Conservation (phyloP, 176 grass and related monocot species). For the Lolium multiflorum region DNA sequence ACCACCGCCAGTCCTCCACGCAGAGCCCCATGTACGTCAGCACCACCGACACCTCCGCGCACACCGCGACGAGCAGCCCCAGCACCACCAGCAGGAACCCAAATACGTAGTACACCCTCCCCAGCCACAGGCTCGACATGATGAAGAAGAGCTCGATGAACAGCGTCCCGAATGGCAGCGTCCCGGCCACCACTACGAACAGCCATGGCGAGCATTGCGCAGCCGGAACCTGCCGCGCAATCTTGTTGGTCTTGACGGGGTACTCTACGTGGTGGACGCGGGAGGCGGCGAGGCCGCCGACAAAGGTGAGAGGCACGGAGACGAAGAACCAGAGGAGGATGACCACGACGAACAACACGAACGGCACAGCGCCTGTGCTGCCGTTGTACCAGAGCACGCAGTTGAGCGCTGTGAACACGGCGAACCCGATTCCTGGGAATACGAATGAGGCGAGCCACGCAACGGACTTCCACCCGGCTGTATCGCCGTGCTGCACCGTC, state of each 20-base stretch:
- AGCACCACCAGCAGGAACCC: slow-evolving; percentile 73
- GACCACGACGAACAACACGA: slow-evolving; percentile 48
- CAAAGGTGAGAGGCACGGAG: slow-evolving; percentile 66
- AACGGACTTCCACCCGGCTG: slow-evolving; percentile 54
- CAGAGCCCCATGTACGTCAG: slow-evolving; percentile 69
- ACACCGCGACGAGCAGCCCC: slow-evolving; percentile 60
- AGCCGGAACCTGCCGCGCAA: slow-evolving; percentile 50
- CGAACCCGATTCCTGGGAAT: slow-evolving; percentile 60
- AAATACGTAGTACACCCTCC: slow-evolving; percentile 73
- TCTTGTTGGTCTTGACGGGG: slow-evolving; percentile 60
- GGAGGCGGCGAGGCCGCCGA: slow-evolving; percentile 53
- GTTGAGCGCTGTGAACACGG: slow-evolving; percentile 59
- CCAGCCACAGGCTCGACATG: slow-evolving; percentile 79
- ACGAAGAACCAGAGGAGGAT: slow-evolving; percentile 69
- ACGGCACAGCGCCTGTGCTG: slow-evolving; percentile 69
- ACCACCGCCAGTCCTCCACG: slow-evolving; percentile 77
- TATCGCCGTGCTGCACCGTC: slow-evolving; percentile 48
- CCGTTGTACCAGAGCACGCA: slow-evolving; percentile 70
- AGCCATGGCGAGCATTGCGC: slow-evolving; percentile 63
- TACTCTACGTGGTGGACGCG: slow-evolving; percentile 52
- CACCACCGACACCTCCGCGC: slow-evolving; percentile 69
- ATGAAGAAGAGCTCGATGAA: slow-evolving; percentile 93
- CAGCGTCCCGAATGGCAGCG: slow-evolving; percentile 67
- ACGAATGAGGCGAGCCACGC: slow-evolving; percentile 49
- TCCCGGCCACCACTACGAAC: slow-evolving; percentile 52